Percentiles rank a stretch among this genome's conserved stretches.
These are phyloP conservation scores for Amanita thiersii DNA, from an alignment of 768 basidiomycete genomes.

Conservation along the genomic window DNA sequence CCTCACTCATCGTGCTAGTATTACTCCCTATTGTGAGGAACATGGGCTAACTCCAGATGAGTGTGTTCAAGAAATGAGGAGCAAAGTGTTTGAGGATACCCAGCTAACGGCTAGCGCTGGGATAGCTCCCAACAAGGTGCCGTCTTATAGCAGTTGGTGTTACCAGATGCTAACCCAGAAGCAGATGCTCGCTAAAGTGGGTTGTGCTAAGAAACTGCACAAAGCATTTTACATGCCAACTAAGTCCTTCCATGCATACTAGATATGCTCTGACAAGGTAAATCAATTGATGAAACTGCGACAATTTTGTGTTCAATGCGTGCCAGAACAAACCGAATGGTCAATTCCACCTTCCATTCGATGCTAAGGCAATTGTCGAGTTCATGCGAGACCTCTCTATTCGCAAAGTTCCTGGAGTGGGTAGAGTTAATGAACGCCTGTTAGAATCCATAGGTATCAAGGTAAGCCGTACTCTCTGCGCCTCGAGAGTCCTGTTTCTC, in stretches of 20 bases:
- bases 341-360: conserved; percentile 72
- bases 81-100: conserved; percentile 67
- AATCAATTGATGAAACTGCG: conserved; percentile 4
- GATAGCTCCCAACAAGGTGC: conserved; percentile 89
- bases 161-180: conserved; percentile 12
- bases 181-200: conserved; percentile 88
- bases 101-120: conserved; percentile 89
- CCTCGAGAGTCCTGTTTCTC: conserved; percentile 2
- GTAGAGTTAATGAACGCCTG: conserved; percentile 82
- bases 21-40: conserved; percentile 75
- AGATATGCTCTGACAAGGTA: conserved; percentile 94
- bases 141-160: conserved; percentile 14
- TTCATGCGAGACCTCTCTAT: conserved; percentile 84
- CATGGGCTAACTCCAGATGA: conserved; percentile 57
- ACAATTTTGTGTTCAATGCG: conserved; percentile 5
- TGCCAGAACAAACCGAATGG: conserved; percentile 89
- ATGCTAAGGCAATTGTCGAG: conserved; percentile 47
- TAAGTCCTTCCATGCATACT: background rate
- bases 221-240: background rate
- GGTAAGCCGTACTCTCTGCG: conserved; percentile 28
- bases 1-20: conserved; percentile 32
- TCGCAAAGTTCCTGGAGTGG: conserved; percentile 84
- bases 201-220: conserved; percentile 13
- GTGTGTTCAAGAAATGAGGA: conserved; percentile 75
- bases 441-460: conserved; percentile 84